Percentiles rank a stretch among this genome's conserved stretches.
Conservation (phyloP, 1,284 basidiomycete species). For the Cryptococcus sp. region DNA sequence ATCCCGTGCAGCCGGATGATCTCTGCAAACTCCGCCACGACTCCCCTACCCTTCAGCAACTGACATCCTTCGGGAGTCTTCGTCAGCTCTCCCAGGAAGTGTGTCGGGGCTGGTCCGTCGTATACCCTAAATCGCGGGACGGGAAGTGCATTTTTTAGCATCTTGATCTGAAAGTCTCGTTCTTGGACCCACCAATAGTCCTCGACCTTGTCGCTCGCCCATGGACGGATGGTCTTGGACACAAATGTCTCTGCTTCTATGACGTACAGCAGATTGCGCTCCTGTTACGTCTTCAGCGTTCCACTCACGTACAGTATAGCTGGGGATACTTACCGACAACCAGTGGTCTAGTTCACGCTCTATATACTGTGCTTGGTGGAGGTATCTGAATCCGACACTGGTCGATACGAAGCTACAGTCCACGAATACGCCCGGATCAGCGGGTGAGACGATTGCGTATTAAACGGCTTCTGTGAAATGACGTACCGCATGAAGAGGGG, state of each 20-base stretch:
- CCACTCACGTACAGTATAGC: background rate
- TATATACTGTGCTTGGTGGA: conserved; percentile 89
- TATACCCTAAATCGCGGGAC: conserved; percentile 55
- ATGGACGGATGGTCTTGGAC: conserved; percentile 47
- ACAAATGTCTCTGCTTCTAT: conserved; percentile 53
- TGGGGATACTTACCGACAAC: conserved; percentile 70
- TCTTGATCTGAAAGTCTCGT: background rate
- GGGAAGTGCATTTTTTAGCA: background rate
- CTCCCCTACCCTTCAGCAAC: conserved; percentile 82
- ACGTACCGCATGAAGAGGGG: conserved; percentile 80
- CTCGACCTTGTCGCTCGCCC: conserved; percentile 40
- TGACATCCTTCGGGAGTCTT: conserved; percentile 94
- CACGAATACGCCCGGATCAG: too few relatives aligned
- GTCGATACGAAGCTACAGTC: conserved; percentile 85
- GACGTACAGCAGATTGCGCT: conserved; percentile 52
- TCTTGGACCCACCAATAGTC: conserved; percentile 42
- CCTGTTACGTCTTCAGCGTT: conserved; percentile 24
- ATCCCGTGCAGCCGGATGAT: conserved; percentile 84
- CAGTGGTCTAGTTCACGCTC: conserved; percentile 93
- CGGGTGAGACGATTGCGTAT: too few relatives aligned
- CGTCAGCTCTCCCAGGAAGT: conserved; percentile 97
- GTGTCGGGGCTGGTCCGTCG: conserved; percentile 85
- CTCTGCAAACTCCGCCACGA: conserved; percentile 87
- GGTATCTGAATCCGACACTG: conserved; percentile 84
- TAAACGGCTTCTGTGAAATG: too few relatives aligned